Evolutionary conservation across 1,284 basidiomycete genomes (phyloP), one percentile per base, ranked within the genome.

Genomic region (Marasmius fiardii): DNA sequence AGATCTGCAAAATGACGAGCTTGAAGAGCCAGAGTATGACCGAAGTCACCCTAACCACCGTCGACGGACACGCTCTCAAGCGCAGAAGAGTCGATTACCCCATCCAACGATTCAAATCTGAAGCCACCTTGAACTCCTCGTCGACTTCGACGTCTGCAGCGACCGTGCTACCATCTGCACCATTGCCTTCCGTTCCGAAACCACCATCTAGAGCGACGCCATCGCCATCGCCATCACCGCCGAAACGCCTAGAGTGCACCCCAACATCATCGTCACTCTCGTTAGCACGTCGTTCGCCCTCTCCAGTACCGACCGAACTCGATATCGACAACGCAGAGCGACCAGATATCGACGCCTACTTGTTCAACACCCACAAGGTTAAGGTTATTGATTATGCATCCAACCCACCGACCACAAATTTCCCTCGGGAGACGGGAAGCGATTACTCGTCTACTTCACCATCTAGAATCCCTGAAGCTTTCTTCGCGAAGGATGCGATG

Each of bases 401-500:
- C 31, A 14, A 31, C 24, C 47, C 47, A 18, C 44, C 44, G 2
- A 14, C 47, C 14, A 49, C 18, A 4, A 31, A 26, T 31, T 18
- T 31, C 14, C 10, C n/a, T 6, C 24, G 16, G 6, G 18, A 16
- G 16, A 49, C 12, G 11, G 26, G 12, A 8, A 49, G 11, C n/a
- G 26, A 49, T 14, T 31, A n/a, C 26, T 16, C 44, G 10, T 11
- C 44, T 11, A 28, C 21, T 45, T 45, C 44, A 20, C 26, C 12
- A 28, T 8, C 23, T 16, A 11, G 47, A n/a, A 31, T 49, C 7
- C 20, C 10, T n/a, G 47, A 49, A 31, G 47, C 47, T 12, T 49
- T 49, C 28, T 49, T 49, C 28, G 47, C 47, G n/a, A 49, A 49
- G 33, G 47, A 49, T 31, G 47, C 47, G 10, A 49, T 49, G 26